Percentiles rank a stretch among this genome's conserved stretches.
These are phyloP conservation scores for Umbellularia californica DNA, from an alignment of 164 flowering plant species.

Conservation along the genomic window DNA sequence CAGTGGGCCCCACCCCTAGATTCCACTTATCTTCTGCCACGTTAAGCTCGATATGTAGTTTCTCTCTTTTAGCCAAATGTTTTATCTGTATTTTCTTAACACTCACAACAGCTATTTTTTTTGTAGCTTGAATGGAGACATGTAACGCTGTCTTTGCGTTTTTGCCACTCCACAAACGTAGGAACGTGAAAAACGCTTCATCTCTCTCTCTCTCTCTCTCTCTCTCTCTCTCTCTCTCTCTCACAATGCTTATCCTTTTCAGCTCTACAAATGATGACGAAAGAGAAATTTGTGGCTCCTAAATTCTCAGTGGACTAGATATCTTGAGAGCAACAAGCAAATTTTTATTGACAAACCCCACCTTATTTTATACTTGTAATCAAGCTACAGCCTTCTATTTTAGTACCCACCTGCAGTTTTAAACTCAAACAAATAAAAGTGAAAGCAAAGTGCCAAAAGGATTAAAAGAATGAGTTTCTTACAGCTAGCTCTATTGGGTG, in stretches of 20 bases:
- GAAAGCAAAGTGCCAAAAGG: slow-evolving; percentile 11
- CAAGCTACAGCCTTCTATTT: neutral
- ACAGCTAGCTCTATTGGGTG: neutral
- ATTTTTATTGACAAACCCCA: neutral
- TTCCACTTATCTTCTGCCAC: neutral
- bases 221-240: neutral
- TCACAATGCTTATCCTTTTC: neutral
- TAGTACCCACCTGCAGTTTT: neutral
- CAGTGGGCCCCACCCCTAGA: neutral
- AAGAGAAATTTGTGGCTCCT: slow-evolving; percentile 1
- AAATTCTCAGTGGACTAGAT: slow-evolving; percentile 5
- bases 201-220: neutral
- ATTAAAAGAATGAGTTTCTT: slow-evolving; percentile 7
- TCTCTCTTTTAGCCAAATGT: neutral
- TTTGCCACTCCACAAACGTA: slow-evolving; percentile 13
- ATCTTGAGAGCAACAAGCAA: neutral
- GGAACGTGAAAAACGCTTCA: slow-evolving; percentile 13
- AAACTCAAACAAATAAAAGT: neutral
- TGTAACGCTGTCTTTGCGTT: neutral
- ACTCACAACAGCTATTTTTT: neutral
- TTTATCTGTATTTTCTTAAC: neutral
- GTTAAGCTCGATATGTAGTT: neutral
- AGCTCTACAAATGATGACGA: neutral
- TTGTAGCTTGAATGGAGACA: slow-evolving; percentile 9
- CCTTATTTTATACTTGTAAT: neutral